phyloP scores from a whole-genome alignment of 306 rosid species.

The Sophora flavescens region DNA sequence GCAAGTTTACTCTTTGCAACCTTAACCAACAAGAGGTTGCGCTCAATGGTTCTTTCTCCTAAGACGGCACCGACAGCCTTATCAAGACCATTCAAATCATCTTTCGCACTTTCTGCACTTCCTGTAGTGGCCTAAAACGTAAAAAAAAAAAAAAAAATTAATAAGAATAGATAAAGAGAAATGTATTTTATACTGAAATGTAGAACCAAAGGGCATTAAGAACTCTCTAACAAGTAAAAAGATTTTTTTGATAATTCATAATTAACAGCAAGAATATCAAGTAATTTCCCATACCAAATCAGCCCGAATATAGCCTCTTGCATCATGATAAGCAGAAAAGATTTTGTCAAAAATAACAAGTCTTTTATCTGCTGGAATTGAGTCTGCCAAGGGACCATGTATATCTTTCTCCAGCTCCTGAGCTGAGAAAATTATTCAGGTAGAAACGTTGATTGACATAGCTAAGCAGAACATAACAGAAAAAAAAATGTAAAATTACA shows the following conservation, averaged over 20 bases:
- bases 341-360: slow-evolving; percentile 87
- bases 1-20: slow-evolving; percentile 89
- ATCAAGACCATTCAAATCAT: slow-evolving; percentile 94
- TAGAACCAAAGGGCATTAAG: slow-evolving; percentile 5
- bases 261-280: slow-evolving; percentile 31
- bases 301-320: slow-evolving; percentile 91
- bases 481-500: slow-evolving; percentile 21
- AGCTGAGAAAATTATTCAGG: slow-evolving; percentile 70
- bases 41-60: slow-evolving; percentile 95
- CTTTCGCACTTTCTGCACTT: slow-evolving; percentile 85
- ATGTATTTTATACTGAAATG: slow-evolving; percentile 1
- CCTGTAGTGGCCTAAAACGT: slow-evolving; percentile 82
- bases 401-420: slow-evolving; percentile 95
- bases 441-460: slow-evolving; percentile 43
- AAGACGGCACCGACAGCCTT: slow-evolving; percentile 95
- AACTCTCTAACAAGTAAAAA: background rate
- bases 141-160: slow-evolving; percentile 15
- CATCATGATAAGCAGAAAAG: slow-evolving; percentile 90
- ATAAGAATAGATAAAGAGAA: slow-evolving; percentile 30
- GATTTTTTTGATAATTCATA: slow-evolving; percentile 6
- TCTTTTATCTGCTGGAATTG: slow-evolving; percentile 80
- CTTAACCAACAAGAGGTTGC: slow-evolving; percentile 86
- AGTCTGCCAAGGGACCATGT: slow-evolving; percentile 72
- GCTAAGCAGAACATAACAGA: background rate
- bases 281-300: slow-evolving; percentile 80